phyloP scores from a whole-genome alignment of 2,329 filamentous ascomycete genomes.

The Chaetomium strumarium region DNA sequence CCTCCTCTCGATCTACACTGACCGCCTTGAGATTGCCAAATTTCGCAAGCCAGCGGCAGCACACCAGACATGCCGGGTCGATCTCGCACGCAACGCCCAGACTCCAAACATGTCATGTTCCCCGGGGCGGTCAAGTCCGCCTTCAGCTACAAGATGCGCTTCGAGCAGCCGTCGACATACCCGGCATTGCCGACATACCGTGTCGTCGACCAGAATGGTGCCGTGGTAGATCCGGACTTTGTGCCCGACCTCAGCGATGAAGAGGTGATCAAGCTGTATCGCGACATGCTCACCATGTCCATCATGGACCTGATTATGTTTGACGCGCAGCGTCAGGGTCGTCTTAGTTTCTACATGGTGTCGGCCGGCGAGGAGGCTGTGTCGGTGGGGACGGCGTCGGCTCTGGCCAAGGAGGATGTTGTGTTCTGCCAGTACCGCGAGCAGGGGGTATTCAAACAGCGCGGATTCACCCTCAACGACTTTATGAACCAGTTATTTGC shows the following conservation, averaged over 20 bases:
- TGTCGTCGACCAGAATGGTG: conserved; percentile 82
- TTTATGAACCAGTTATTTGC: conserved; percentile 97
- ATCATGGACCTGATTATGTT: conserved; percentile 99
- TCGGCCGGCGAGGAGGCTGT: conserved; percentile 93
- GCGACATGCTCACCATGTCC: conserved; percentile 60
- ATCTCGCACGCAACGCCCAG: conserved; percentile 54
- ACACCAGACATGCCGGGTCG: conserved; percentile 38
- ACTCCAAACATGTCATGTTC: conserved; percentile 60
- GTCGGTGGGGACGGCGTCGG: conserved; percentile 80
- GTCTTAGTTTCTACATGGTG: conserved; percentile 95
- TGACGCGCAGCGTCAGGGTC: conserved; percentile 91
- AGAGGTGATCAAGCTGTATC: conserved; percentile 54
- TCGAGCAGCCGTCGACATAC: conserved; percentile 66
- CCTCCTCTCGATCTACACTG: conserved; percentile 19
- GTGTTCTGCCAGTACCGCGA: conserved; percentile 95
- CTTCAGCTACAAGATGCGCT: conserved; percentile 75
- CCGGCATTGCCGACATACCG: conserved; percentile 85
- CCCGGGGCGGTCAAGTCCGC: conserved; percentile 93
- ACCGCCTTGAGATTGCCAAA: not conserved
- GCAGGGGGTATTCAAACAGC: conserved; percentile 81
- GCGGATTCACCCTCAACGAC: conserved; percentile 78
- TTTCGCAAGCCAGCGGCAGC: conserved; percentile 11
- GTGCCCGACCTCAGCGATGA: conserved; percentile 63
- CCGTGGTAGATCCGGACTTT: conserved; percentile 68
- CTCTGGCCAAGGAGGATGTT: conserved; percentile 76